These are phyloP conservation scores for Colletotrichum caudatum DNA, from an alignment of 2,329 filamentous ascomycete species.

Conservation along the genomic window DNA sequence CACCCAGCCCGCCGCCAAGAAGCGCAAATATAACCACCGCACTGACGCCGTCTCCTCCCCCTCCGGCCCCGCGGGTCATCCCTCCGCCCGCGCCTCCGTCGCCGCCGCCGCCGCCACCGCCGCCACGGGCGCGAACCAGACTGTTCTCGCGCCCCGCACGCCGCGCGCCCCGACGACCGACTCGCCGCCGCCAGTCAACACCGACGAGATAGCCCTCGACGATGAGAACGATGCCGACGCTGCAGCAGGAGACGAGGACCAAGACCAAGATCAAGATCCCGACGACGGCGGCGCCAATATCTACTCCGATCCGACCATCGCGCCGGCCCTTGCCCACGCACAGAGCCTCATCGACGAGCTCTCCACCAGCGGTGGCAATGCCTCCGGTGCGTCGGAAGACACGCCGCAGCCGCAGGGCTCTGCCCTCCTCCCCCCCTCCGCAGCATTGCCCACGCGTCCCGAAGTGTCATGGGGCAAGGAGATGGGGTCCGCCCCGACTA, in stretches of 20 bases:
- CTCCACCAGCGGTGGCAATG: slow-evolving; percentile 2
- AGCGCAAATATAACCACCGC: slow-evolving; percentile 73
- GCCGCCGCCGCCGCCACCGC: slow-evolving; percentile 47
- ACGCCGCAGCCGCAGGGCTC: slow-evolving; percentile 18
- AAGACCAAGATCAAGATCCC: slow-evolving; percentile 17
- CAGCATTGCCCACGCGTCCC: slow-evolving; percentile 34
- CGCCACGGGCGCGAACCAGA: slow-evolving; percentile 51
- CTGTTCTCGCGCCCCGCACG: slow-evolving; percentile 52
- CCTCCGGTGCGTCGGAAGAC: neutral
- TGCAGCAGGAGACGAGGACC: slow-evolving; percentile 16
- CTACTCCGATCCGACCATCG: slow-evolving; percentile 26
- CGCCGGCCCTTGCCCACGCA: slow-evolving; percentile 39
- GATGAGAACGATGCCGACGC: slow-evolving; percentile 52
- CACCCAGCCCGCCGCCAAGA: slow-evolving; percentile 66
- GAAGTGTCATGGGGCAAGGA: slow-evolving; percentile 37
- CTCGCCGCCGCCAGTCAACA: slow-evolving; percentile 47
- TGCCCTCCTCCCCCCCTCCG: slow-evolving; percentile 1
- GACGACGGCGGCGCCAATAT: slow-evolving; percentile 28
- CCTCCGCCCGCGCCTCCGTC: slow-evolving; percentile 44
- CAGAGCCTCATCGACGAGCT: slow-evolving; percentile 40
- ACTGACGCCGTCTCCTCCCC: slow-evolving; percentile 61
- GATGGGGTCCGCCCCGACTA: slow-evolving; percentile 21
- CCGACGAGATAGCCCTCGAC: slow-evolving; percentile 61
- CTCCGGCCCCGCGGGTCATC: no score
- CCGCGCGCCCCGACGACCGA: slow-evolving; percentile 38